Conservation (phyloP, 441 rosid genomes). For the Erysimum pusillum region DNA sequence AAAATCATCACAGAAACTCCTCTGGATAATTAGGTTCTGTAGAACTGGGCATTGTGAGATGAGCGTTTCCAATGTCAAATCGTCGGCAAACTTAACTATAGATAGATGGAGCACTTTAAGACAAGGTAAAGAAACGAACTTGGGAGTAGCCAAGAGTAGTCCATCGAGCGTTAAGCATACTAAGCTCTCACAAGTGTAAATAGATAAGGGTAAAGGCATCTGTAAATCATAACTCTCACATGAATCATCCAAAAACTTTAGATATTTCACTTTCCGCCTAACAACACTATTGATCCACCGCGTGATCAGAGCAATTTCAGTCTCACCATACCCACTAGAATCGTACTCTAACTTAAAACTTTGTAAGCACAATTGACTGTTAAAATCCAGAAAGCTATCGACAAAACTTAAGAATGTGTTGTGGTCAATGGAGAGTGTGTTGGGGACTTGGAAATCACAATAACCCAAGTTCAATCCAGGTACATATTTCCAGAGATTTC, state of each 20-base stretch:
- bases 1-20: background rate
- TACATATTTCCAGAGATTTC: slow-evolving; percentile 1
- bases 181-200: slow-evolving; percentile 32
- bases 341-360: background rate
- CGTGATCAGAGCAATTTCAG: background rate
- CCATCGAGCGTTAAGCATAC: slow-evolving; percentile 8
- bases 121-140: slow-evolving; percentile 16
- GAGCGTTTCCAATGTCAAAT: background rate
- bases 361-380: background rate
- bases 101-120: background rate
- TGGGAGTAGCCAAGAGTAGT: background rate
- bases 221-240: background rate
- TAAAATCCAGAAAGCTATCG: background rate
- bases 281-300: background rate
- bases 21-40: background rate
- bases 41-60: slow-evolving; percentile 25
- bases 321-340: background rate
- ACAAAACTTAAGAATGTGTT: slow-evolving; percentile 2
- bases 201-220: background rate
- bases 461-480: slow-evolving; percentile 2
- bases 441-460: too few species aligned
- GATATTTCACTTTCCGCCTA: background rate
- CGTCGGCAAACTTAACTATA: background rate
- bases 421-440: background rate
- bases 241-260: background rate